Evolutionary conservation across 306 rosid species (phyloP).

Genomic region (Pueraria montana): DNA sequence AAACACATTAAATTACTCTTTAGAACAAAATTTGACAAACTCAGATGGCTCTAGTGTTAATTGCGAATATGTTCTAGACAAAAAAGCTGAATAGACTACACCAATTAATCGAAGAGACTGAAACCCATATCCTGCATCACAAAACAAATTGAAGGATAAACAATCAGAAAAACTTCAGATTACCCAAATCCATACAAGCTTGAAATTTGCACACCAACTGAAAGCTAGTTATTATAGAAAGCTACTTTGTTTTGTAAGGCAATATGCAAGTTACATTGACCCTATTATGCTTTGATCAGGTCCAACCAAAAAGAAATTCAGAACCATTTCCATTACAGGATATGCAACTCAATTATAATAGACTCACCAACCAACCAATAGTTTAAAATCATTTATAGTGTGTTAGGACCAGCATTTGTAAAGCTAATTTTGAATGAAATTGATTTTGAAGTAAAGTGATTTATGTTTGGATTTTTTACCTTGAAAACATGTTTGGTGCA

Average conservation of each 20-base stretch:
- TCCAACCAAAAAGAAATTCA: not conserved
- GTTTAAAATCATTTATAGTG: not conserved
- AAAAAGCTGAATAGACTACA: slow-evolving; percentile 2
- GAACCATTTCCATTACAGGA: not conserved
- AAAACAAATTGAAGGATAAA: slow-evolving; percentile 18
- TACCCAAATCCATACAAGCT: not conserved
- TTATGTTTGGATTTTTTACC: no score
- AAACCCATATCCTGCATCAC: slow-evolving; percentile 84
- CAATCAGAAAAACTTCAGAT: slow-evolving; percentile 30
- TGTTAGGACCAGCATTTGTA: no score
- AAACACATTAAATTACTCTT: slow-evolving; percentile 7
- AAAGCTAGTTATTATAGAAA: not conserved
- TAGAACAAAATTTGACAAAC: slow-evolving; percentile 45
- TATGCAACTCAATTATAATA: not conserved
- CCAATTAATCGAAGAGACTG: slow-evolving; percentile 80
- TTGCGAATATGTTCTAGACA: not conserved
- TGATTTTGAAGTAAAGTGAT: no score
- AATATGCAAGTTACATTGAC: not conserved
- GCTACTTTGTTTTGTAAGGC: not conserved
- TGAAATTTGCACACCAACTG: slow-evolving; percentile 8
- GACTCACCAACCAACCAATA: not conserved
- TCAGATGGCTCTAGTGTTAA: slow-evolving; percentile 27
- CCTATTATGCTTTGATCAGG: not conserved
- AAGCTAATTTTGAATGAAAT: no score
- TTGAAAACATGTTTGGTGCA: no score